Evolutionary conservation across 2,329 filamentous ascomycete genomes (phyloP).

Genomic region (Hypoxylon sp.): DNA sequence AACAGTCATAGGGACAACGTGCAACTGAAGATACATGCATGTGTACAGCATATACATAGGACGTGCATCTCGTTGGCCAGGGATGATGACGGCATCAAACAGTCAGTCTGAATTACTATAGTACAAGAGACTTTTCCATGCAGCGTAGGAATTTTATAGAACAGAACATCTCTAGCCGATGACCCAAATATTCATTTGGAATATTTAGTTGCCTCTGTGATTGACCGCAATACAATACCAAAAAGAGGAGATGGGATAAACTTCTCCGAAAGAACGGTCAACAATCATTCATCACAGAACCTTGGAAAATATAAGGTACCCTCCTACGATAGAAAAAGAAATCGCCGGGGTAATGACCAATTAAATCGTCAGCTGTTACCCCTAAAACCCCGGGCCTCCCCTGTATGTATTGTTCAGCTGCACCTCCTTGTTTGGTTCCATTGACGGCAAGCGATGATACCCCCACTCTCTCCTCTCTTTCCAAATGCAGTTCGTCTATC

Average conservation of each 20-base stretch:
- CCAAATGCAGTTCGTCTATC: constrained; percentile 11
- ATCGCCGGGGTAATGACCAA: constrained; percentile 15
- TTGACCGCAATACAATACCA: constrained; percentile 1
- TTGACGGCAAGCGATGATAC: constrained; percentile 3
- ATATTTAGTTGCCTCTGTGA: not conserved
- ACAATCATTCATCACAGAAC: constrained; percentile 7
- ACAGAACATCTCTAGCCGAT: constrained; percentile 1
- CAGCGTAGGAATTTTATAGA: not conserved
- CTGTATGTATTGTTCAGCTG: not conserved
- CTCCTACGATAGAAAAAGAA: constrained; percentile 16
- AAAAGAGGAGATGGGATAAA: constrained; percentile 25
- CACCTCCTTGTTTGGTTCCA: constrained; percentile 2
- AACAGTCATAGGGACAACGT: not conserved
- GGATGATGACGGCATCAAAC: constrained; percentile 24
- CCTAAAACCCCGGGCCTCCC: constrained; percentile 15
- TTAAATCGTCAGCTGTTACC: constrained; percentile 20
- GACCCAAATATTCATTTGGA: not conserved
- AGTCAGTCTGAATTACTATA: not conserved
- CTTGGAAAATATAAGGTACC: not conserved
- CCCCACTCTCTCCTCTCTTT: not conserved
- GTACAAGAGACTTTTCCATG: not conserved
- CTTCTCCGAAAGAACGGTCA: constrained; percentile 14
- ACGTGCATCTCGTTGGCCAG: not conserved
- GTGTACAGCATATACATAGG: not conserved
- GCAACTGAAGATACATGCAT: constrained; percentile 2